Percentiles rank a stretch among this genome's conserved stretches.
Conservation (phyloP, 2,329 filamentous ascomycete genomes). For the Ophiobolus disseminans region DNA sequence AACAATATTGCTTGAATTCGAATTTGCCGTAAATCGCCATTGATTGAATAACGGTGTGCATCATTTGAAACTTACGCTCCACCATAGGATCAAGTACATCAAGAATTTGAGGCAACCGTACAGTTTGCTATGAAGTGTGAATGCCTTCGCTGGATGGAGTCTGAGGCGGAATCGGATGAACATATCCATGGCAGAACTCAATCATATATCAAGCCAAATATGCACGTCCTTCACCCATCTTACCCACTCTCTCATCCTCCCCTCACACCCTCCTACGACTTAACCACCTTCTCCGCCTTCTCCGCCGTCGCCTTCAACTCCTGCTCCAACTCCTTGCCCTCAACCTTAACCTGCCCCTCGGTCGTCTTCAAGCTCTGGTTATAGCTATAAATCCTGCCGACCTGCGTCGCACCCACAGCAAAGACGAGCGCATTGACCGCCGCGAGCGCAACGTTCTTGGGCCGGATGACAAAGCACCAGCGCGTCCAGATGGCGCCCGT, state of each 20-base stretch:
- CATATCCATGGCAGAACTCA: too few species aligned
- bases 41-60: too few species aligned
- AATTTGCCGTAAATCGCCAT: too few species aligned
- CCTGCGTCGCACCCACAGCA: slow-evolving; percentile 82
- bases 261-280: slow-evolving; percentile 17
- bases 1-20: too few species aligned
- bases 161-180: too few species aligned
- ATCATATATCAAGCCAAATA: too few species aligned
- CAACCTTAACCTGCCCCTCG: slow-evolving; percentile 48
- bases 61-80: too few species aligned
- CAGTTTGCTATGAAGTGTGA: too few species aligned
- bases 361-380: slow-evolving; percentile 65
- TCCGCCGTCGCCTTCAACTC: slow-evolving; percentile 41
- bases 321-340: slow-evolving; percentile 42
- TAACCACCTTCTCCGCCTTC: slow-evolving; percentile 36
- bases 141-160: too few species aligned
- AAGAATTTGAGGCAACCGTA: too few species aligned
- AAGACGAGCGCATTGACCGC: slow-evolving; percentile 98
- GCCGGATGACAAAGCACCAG: slow-evolving; percentile 98
- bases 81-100: too few species aligned
- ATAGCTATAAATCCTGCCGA: slow-evolving; percentile 75
- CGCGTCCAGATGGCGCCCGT: slow-evolving; percentile 98
- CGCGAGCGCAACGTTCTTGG: slow-evolving; percentile 89
- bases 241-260: not conserved
- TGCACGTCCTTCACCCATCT: too few species aligned